phyloP scores from a whole-genome alignment of 805 yeast species.

The Saccharomycopsis fermentans region DNA sequence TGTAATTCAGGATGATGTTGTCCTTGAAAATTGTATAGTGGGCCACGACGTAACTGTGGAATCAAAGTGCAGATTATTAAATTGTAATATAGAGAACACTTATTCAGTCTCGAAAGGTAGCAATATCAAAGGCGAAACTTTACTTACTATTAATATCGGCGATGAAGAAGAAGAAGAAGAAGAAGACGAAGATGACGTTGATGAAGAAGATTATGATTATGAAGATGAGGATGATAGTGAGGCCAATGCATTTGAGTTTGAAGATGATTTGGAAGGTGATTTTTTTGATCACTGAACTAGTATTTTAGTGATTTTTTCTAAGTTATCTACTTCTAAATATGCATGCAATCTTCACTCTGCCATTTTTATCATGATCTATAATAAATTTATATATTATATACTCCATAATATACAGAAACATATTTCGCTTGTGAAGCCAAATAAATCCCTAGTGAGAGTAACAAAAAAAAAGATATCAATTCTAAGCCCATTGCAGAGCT shows the following conservation, averaged over 20 bases:
- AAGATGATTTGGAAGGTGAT: constrained; percentile 16
- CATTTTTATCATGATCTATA: neutral
- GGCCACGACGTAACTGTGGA: constrained; percentile 62
- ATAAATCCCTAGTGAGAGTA: neutral
- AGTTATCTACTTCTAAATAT: neutral
- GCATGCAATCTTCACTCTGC: neutral
- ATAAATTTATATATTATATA: neutral
- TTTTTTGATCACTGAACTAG: constrained; percentile 10
- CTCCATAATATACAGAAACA: neutral
- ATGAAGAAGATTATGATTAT: constrained; percentile 18
- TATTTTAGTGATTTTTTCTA: neutral
- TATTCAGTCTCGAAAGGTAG: constrained; percentile 53
- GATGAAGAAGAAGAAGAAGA: constrained; percentile 18
- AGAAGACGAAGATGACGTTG: constrained; percentile 22
- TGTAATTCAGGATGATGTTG: constrained; percentile 64
- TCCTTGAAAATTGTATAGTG: constrained; percentile 73
- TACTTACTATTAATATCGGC: constrained; percentile 27
- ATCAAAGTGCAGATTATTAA: constrained; percentile 53
- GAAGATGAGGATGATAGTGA: constrained; percentile 21
- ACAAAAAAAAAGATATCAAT: neutral
- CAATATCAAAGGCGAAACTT: constrained; percentile 47
- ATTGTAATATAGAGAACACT: constrained; percentile 79
- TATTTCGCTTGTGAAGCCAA: neutral
- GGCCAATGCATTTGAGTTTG: constrained; percentile 23
- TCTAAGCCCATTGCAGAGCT: neutral